Percentiles rank a stretch among this genome's conserved stretches.
phyloP scores from a whole-genome alignment of 805 yeast genomes.

The Lachancea fermentati region DNA sequence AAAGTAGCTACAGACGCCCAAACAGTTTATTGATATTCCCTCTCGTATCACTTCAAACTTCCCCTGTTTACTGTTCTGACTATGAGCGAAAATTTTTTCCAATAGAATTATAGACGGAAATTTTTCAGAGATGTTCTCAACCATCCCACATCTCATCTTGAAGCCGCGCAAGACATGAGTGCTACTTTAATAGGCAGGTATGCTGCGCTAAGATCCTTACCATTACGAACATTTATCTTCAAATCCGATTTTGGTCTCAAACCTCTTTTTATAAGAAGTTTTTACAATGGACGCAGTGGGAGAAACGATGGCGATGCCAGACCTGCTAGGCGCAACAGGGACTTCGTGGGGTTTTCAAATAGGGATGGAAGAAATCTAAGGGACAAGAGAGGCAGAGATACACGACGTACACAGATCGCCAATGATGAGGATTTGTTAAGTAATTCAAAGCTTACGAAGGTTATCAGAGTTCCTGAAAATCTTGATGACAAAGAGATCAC shows the following conservation, averaged over 20 bases:
- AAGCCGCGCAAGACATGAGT: neutral
- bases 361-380: neutral
- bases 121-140: neutral
- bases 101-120: neutral
- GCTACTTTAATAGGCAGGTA: neutral
- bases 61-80: neutral
- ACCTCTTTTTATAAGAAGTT: neutral
- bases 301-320: neutral
- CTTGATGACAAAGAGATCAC: constrained; percentile 20
- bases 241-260: too few species aligned
- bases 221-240: too few species aligned
- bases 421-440: constrained; percentile 8
- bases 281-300: neutral
- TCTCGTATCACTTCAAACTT: neutral
- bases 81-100: neutral
- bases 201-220: neutral
- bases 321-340: neutral
- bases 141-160: neutral
- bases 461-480: constrained; percentile 19
- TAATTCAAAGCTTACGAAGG: constrained; percentile 14
- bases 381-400: constrained; percentile 3
- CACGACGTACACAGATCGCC: constrained; percentile 7
- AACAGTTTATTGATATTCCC: neutral
- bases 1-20: neutral
- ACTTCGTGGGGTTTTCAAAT: constrained; percentile 1